These are phyloP conservation scores for Sanchytrium tribonematis DNA, from an alignment of 371 early-diverging fungal genomes.

Conservation along the genomic window DNA sequence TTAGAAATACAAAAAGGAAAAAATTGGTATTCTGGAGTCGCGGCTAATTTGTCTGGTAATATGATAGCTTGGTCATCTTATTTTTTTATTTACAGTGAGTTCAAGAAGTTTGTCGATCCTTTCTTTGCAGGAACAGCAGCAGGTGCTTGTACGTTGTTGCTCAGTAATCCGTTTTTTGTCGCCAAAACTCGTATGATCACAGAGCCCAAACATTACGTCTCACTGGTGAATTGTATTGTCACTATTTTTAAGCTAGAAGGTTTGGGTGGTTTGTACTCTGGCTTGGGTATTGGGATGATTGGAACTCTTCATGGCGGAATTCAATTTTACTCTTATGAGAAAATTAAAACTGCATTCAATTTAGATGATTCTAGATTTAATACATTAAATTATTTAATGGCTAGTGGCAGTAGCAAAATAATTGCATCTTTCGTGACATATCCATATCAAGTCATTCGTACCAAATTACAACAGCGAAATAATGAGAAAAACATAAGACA, in stretches of 20 bases:
- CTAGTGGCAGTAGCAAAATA: conserved; percentile 62
- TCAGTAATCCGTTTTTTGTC: background rate
- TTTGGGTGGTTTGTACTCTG: conserved; percentile 48
- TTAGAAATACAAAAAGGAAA: background rate
- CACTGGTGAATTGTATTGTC: background rate
- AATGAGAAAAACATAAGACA: conserved; percentile 11
- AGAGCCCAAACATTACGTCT: background rate
- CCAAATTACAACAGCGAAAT: conserved; percentile 36
- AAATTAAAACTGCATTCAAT: conserved; percentile 29
- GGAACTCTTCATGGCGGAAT: conserved; percentile 78
- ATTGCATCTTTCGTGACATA: conserved; percentile 63
- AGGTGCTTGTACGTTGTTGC: background rate
- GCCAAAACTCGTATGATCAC: background rate
- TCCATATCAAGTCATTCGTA: conserved; percentile 71
- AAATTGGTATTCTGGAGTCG: background rate
- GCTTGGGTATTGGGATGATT: conserved; percentile 56
- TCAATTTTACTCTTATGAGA: conserved; percentile 87
- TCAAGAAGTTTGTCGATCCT: background rate
- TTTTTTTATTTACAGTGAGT: background rate
- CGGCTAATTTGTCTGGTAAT: background rate
- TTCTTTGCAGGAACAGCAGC: background rate
- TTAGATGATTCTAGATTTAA: conserved; percentile 15
- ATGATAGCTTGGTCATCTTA: background rate
- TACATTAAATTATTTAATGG: conserved; percentile 41
- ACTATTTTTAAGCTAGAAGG: conserved; percentile 40